Conservation (phyloP, 306 rosid species). For the Fagus crenata region DNA sequence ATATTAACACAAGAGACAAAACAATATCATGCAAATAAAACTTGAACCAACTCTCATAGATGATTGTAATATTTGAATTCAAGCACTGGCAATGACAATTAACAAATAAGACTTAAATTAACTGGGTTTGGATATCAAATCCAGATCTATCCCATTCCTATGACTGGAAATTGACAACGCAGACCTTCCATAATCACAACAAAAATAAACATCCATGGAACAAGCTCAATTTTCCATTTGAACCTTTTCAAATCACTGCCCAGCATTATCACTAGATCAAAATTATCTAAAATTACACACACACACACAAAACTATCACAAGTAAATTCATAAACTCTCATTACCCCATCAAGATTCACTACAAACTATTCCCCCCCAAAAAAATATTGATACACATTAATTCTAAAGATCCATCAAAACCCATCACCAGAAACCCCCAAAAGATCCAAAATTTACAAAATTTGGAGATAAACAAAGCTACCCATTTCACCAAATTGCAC, state of each 20-base stretch:
- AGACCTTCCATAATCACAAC: neutral
- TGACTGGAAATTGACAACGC: neutral
- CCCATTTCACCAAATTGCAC: constrained; percentile 26
- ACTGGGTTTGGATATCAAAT: neutral
- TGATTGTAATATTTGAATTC: neutral
- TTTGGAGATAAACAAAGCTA: constrained; percentile 3
- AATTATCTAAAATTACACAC: neutral
- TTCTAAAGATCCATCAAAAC: constrained; percentile 4
- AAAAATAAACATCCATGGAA: neutral
- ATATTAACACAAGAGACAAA: neutral
- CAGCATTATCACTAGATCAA: constrained; percentile 10
- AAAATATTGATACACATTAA: neutral
- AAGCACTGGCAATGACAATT: neutral
- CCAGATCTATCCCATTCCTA: constrained; percentile 17
- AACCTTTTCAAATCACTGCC: constrained; percentile 7
- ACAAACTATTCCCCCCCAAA: neutral
- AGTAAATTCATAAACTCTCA: constrained; percentile 4
- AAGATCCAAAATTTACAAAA: neutral
- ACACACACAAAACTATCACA: neutral
- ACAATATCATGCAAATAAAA: neutral
- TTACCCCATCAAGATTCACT: constrained; percentile 1
- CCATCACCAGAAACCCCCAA: constrained; percentile 3
- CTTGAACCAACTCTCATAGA: neutral
- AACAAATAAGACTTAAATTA: constrained; percentile 1
- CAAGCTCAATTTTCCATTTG: neutral